Base-by-base conservation (phyloP, 768 basidiomycete species). In the Tulasnella sp. region DNA sequence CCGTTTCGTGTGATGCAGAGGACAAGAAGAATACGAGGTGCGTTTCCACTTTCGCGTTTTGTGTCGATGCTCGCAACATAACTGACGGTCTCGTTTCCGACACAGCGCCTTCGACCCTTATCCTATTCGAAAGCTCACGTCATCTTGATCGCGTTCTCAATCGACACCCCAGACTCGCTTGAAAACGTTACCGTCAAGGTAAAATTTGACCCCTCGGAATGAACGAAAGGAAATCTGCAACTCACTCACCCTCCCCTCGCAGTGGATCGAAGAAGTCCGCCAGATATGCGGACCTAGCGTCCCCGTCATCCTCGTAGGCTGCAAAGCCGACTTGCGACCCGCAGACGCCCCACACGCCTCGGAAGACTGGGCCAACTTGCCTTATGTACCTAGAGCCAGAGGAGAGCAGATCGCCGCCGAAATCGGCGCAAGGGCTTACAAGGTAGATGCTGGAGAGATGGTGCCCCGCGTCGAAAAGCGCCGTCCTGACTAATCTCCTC, bases 261-360 rank as follows among this genome's bases (percentile, higher is more conserved):
- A 97, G 94, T 98, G 97, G 97, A 97, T 94, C 80, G 94, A 96
- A 80, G 97, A 98, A 83, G 97, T 98, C 14, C 89, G 95, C 72
- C 89, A 85, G n/a, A 95, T 98, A 78, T 98, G 97, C 80, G 97
- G 97, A 0, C 85, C 90, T 39, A 86, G 86, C 35, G 91, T 98
- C 75, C 97, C 97, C 35, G 94, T 99, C 69, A 85, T 99, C 64
- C 89, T 98, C 41, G 95, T 98, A 40, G 97, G 95, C 3, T 96
- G 94, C 84, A 98, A 99, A 81, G 90, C 88, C 71, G 97, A 99
- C 82, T 81, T 98, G 73, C 89, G 97, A 44, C 90, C 90, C 62
- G 81, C 85, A 70, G 67, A 70, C 64, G 66, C 72, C 39, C 42
- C 67, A 34, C 82, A 81, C 12, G 17, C 71, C 5, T 34, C 19